Base-by-base conservation (phyloP, 371 early-diverging fungal genomes). In the Rhizopus microsporus region DNA sequence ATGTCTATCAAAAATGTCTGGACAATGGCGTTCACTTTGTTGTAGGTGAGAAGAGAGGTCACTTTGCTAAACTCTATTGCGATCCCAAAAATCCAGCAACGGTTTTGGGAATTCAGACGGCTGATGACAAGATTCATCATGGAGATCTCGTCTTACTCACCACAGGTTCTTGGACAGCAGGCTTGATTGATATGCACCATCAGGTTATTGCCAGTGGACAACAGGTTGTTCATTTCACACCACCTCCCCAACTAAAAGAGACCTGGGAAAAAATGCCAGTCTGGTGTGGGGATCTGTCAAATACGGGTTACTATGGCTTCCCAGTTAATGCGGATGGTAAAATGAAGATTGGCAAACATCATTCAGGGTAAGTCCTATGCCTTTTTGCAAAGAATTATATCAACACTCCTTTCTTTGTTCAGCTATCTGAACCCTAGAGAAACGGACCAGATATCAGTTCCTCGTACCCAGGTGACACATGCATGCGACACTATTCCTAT, bases 111-210 rank as follows among this genome's bases (percentile, higher is more conserved):
- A 72, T 83, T 48, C 44, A 56, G 38, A 83, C 83, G 10, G 57
- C 35, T 13, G 81, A 86, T 57, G 71, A 73, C 4, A 59, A 51
- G 42, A 46, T 53, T 6, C 79, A 80, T 51, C 56, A 53, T 32
- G 75, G 60, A 0, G 82, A 74, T 39, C 62, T 45, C 9, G 81
- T 86, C 0, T 16, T 86, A 7, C 58, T 83, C n/a, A 73, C 82
- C 2, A 73, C 83, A 0, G 86, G 84, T 3, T 68, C 81, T 23
- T 86, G 86, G 86, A 78, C 82, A 4, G 67, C 78, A 0, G 67
- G 75, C 0, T 7, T 83, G 37, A 55, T 86, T 1, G 75, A 80
- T 31, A 61, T 80, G 60, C 57, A 62, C 15, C 56, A 66, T 17
- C 56, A 74, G 31, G 59, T 81, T 30, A 59, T 59, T 3, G 80